Percentiles rank a stretch among this genome's conserved stretches.
Evolutionary conservation across 2,329 filamentous ascomycete genomes (phyloP).

Genomic region (Trichoderma citrinoviride): DNA sequence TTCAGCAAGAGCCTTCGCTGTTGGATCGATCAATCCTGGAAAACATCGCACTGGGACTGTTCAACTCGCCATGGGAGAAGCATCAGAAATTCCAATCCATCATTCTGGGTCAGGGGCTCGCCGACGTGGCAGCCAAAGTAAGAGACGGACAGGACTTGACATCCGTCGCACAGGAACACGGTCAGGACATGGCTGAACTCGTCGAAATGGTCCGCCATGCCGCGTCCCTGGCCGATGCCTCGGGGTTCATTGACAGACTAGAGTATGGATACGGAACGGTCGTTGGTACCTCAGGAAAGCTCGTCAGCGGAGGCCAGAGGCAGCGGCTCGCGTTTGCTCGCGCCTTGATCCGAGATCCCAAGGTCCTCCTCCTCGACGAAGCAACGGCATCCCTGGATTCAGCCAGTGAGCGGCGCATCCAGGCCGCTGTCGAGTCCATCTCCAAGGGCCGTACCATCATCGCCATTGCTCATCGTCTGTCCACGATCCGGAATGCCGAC

Average conservation of each 20-base stretch:
- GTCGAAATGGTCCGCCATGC: conserved; percentile 18
- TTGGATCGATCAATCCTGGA: conserved; percentile 48
- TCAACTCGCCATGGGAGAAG: conserved; percentile 42
- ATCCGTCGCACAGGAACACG: conserved; percentile 42
- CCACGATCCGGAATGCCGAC: conserved; percentile 62
- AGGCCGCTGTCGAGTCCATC: conserved; percentile 46
- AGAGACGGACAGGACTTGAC: conserved; percentile 50
- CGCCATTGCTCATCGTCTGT: conserved; percentile 62
- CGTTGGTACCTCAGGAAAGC: conserved; percentile 52
- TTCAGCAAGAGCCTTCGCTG: conserved; percentile 47
- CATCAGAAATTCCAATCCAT: conserved; percentile 42
- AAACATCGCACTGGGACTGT: conserved; percentile 51
- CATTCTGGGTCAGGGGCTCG: conserved; percentile 50
- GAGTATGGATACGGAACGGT: conserved; percentile 53
- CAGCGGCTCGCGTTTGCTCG: conserved; percentile 60
- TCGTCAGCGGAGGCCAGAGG: conserved; percentile 59
- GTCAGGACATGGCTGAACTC: conserved; percentile 43
- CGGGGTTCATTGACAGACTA: conserved; percentile 52
- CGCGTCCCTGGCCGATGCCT: conserved; percentile 54
- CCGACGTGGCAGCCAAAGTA: conserved; percentile 50
- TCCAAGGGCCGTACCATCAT: conserved; percentile 60
- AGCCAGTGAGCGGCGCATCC: conserved; percentile 54
- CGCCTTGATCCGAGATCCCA: conserved; percentile 55
- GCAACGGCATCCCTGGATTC: conserved; percentile 61
- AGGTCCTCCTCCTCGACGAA: conserved; percentile 59